Evolutionary conservation across 2,329 filamentous ascomycete genomes (phyloP).

Genomic region (Westerdykella aurantiaca): DNA sequence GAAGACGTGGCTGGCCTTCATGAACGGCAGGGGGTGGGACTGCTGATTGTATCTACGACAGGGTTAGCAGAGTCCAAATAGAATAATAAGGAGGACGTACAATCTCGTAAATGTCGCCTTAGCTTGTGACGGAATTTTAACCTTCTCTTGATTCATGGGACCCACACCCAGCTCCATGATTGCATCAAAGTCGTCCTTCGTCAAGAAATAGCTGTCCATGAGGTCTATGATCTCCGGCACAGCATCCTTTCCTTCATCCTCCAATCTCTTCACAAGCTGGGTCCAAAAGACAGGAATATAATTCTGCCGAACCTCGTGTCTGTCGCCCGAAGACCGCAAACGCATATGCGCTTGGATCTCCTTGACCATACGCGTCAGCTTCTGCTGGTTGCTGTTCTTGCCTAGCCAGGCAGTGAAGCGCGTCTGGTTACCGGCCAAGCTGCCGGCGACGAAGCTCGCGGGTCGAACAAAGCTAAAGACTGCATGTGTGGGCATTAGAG

Average conservation of each 20-base stretch:
- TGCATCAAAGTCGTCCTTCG: slow-evolving; percentile 88
- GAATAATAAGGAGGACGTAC: slow-evolving; percentile 44
- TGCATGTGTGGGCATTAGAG: slow-evolving; percentile 92
- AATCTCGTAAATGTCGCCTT: slow-evolving; percentile 85
- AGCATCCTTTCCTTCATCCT: slow-evolving; percentile 72
- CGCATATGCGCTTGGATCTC: slow-evolving; percentile 98
- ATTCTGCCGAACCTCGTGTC: slow-evolving; percentile 89
- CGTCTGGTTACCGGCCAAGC: slow-evolving; percentile 59
- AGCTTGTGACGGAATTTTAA: slow-evolving; percentile 76
- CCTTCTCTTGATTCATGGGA: slow-evolving; percentile 65
- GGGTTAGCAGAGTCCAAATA: slow-evolving; percentile 7
- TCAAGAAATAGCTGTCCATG: slow-evolving; percentile 96
- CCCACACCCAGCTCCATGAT: slow-evolving; percentile 89
- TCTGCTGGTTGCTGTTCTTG: slow-evolving; percentile 77
- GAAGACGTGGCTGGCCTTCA: slow-evolving; percentile 77
- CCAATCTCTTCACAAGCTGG: slow-evolving; percentile 66
- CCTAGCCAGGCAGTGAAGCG: slow-evolving; percentile 89
- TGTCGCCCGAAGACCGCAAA: slow-evolving; percentile 79
- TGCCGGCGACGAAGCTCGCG: slow-evolving; percentile 78
- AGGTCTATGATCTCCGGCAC: slow-evolving; percentile 81
- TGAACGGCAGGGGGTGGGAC: slow-evolving; percentile 87
- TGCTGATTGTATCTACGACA: slow-evolving; percentile 69
- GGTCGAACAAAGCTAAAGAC: slow-evolving; percentile 92
- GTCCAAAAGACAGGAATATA: slow-evolving; percentile 88
- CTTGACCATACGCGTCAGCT: slow-evolving; percentile 73